phyloP scores from a whole-genome alignment of 441 rosid species.

The Jatropha podagrica region DNA sequence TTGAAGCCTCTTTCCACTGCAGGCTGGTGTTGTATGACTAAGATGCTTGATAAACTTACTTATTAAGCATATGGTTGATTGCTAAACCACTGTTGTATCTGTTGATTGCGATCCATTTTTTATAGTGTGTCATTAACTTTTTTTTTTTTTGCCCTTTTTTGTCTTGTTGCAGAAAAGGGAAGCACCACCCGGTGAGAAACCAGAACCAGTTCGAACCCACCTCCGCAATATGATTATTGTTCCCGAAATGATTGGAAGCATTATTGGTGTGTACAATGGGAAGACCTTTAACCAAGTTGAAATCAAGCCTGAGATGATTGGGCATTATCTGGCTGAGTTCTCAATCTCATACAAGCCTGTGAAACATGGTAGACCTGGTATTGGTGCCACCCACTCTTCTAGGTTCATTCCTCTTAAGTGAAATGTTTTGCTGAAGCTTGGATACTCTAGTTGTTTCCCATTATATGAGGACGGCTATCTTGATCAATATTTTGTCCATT shows the following conservation, averaged over 20 bases:
- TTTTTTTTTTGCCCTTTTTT: background rate
- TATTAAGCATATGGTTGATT: background rate
- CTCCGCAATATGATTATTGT: conserved; percentile 78
- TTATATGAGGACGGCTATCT: background rate
- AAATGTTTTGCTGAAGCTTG: conserved; percentile 22
- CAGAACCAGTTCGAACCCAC: conserved; percentile 81
- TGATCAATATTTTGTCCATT: conserved; percentile 24
- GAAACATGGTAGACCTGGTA: conserved; percentile 94
- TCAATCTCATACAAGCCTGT: conserved; percentile 95
- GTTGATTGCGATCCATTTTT: background rate
- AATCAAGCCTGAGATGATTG: conserved; percentile 94
- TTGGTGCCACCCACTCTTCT: conserved; percentile 86
- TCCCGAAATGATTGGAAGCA: conserved; percentile 91
- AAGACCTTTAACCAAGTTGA: conserved; percentile 89
- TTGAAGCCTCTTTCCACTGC: background rate
- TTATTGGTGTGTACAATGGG: conserved; percentile 85
- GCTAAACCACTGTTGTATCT: background rate
- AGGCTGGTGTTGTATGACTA: background rate
- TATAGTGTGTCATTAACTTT: background rate
- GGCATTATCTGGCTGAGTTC: conserved; percentile 90
- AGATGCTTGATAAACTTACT: background rate
- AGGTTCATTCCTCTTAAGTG: conserved; percentile 91
- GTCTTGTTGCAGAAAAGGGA: conserved; percentile 61
- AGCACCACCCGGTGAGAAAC: conserved; percentile 89
- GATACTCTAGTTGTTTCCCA: background rate